These are phyloP conservation scores for Maudiozyma saulgeensis DNA, from an alignment of 805 yeast species.

Conservation along the genomic window DNA sequence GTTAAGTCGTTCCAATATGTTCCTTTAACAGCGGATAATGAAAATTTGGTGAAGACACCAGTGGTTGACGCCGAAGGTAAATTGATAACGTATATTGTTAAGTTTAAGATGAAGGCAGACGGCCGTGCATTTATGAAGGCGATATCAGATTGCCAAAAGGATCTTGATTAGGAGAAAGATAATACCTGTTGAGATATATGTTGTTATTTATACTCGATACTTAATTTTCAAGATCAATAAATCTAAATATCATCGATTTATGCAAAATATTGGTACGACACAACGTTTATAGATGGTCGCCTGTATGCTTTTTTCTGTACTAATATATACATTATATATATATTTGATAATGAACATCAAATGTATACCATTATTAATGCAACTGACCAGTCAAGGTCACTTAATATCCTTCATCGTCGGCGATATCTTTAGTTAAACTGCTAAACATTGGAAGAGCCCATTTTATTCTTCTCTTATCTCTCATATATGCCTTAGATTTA, in stretches of 20 bases:
- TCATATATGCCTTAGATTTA: conserved; percentile 15
- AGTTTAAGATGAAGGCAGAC: conserved; percentile 48
- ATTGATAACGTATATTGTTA: conserved; percentile 58
- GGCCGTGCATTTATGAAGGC: conserved; percentile 27
- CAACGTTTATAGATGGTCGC: too few species aligned
- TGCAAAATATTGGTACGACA: too few species aligned
- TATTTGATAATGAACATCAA: neutral
- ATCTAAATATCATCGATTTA: neutral
- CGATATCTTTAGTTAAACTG: neutral
- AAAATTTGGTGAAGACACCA: conserved; percentile 59
- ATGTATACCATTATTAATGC: too few species aligned
- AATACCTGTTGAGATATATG: neutral
- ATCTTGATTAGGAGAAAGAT: conserved; percentile 15
- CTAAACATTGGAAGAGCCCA: conserved; percentile 21
- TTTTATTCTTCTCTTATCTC: conserved; percentile 26
- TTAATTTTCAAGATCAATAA: neutral
- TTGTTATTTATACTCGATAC: neutral
- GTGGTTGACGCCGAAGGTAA: conserved; percentile 45
- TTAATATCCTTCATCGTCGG: neutral
- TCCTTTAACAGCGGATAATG: conserved; percentile 44
- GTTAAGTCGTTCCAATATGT: conserved; percentile 50
- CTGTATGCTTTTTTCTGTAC: too few species aligned
- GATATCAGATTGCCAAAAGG: conserved; percentile 25
- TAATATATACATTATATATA: neutral
- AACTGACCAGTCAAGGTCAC: too few species aligned